Percentiles rank a stretch among this genome's conserved stretches.
Evolutionary conservation across 352 stramenopile species (phyloP).

Genomic region (Elongisporangium anandrum): DNA sequence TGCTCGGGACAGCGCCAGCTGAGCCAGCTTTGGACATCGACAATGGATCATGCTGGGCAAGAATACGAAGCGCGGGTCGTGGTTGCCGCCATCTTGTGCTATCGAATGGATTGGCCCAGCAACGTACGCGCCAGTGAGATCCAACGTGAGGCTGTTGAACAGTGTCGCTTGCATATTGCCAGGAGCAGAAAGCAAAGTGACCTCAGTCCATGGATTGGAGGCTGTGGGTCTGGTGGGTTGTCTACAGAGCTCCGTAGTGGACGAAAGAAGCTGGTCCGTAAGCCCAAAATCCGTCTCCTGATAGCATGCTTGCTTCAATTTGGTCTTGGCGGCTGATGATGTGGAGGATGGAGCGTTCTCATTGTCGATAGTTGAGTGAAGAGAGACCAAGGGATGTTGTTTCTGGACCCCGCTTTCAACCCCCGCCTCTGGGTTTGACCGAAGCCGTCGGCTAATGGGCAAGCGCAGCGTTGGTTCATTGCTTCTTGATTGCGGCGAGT

Average conservation of each 20-base stretch:
- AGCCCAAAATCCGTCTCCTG: not conserved
- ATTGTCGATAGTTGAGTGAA: not conserved
- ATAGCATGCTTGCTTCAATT: not conserved
- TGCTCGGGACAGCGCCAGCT: not conserved
- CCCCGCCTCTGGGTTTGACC: not conserved
- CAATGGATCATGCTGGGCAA: not conserved
- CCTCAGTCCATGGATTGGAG: not conserved
- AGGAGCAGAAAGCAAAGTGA: not conserved
- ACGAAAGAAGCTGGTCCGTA: not conserved
- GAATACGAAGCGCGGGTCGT: slow-evolving; percentile 8
- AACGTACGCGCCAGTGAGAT: slow-evolving; percentile 12
- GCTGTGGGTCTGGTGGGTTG: not conserved
- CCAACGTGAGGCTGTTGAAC: slow-evolving; percentile 18
- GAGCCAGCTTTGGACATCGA: slow-evolving; percentile 2
- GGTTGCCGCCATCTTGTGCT: slow-evolving; percentile 6
- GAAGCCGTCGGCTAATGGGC: not conserved
- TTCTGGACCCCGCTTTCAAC: not conserved
- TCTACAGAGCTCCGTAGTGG: not conserved
- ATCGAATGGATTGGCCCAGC: slow-evolving; percentile 18
- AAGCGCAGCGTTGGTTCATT: not conserved
- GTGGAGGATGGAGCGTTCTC: not conserved
- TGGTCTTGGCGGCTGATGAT: not conserved
- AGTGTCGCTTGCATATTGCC: slow-evolving; percentile 8
- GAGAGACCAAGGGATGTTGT: not conserved
- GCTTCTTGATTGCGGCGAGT: not conserved